A percentile compares a stretch with the other conserved stretches of the same genome.
Conservation (phyloP, 1,139 yeast species). For the Entelexis paramagnoliae region DNA sequence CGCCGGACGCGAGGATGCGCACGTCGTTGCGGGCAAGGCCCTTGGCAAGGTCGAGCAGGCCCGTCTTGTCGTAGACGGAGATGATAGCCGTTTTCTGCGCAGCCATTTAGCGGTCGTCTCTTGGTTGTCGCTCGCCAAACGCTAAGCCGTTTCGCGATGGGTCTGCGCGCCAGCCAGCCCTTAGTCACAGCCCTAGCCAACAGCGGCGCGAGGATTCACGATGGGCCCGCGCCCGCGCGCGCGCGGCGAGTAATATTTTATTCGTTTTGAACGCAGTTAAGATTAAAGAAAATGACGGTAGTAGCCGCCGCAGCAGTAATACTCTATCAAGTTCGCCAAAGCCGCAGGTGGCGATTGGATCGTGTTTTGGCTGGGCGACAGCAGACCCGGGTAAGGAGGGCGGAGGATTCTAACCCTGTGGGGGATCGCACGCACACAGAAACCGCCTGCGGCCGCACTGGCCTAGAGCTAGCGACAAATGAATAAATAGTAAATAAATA, state of each 20-base stretch:
- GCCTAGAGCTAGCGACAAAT: too few relatives aligned
- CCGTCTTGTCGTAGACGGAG: slow-evolving; percentile 96
- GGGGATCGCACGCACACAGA: too few relatives aligned
- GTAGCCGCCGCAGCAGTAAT: too few relatives aligned
- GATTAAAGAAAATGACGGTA: too few relatives aligned
- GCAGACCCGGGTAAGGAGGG: too few relatives aligned
- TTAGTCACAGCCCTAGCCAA: slow-evolving; percentile 9
- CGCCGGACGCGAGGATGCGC: slow-evolving; percentile 91
- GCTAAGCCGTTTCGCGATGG: not conserved
- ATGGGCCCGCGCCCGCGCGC: not conserved
- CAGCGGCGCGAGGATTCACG: not conserved
- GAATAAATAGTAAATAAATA: too few relatives aligned
- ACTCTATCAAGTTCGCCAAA: too few relatives aligned
- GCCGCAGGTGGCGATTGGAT: too few relatives aligned
- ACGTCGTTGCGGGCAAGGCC: slow-evolving; percentile 83
- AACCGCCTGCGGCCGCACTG: too few relatives aligned
- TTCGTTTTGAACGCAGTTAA: too few relatives aligned
- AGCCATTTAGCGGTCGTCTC: not conserved
- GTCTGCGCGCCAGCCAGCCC: not conserved
- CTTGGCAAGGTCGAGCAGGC: slow-evolving; percentile 87
- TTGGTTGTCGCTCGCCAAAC: not conserved
- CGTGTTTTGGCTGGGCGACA: too few relatives aligned
- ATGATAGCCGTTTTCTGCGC: slow-evolving; percentile 61
- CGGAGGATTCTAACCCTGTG: too few relatives aligned
- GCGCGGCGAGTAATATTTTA: not conserved